phyloP scores from a whole-genome alignment of 805 yeast species.

The Candida jianshihensis region DNA sequence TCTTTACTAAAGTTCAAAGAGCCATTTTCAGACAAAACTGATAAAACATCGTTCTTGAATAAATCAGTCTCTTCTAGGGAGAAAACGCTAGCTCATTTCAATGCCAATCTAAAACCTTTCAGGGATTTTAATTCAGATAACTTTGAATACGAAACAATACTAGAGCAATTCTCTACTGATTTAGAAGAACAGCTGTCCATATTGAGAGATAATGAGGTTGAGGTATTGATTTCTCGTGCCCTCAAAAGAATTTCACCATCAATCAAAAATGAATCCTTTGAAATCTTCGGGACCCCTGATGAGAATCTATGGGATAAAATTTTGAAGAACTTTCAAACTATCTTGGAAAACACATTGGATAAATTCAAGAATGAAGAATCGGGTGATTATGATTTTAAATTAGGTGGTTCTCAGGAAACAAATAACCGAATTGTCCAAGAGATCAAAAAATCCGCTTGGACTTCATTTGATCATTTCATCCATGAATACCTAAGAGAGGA shows the following conservation, averaged over 20 bases:
- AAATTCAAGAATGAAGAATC: conserved; percentile 22
- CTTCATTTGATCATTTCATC: conserved; percentile 46
- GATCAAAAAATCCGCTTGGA: conserved; percentile 59
- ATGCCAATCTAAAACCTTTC: conserved; percentile 11
- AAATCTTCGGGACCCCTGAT: conserved; percentile 42
- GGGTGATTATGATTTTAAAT: conserved; percentile 49
- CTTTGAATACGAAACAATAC: no score
- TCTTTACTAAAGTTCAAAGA: conserved; percentile 26
- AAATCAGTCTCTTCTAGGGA: conserved; percentile 28
- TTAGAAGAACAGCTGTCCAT: conserved; percentile 21
- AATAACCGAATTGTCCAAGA: conserved; percentile 36
- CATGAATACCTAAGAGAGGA: conserved; percentile 63
- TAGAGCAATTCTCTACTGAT: conserved; percentile 24
- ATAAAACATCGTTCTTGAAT: conserved; percentile 25
- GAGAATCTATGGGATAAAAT: conserved; percentile 57
- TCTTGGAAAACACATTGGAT: conserved; percentile 24
- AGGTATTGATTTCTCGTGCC: conserved; percentile 31
- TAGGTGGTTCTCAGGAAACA: conserved; percentile 46
- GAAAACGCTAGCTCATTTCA: conserved; percentile 12
- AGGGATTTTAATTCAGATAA: conserved; percentile 19
- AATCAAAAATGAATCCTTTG: conserved; percentile 45
- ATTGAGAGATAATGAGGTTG: conserved; percentile 20
- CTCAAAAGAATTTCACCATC: conserved; percentile 39
- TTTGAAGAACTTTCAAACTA: conserved; percentile 34
- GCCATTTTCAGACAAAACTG: conserved; percentile 21